phyloP scores from a whole-genome alignment of 768 basidiomycete species.

The Lactarius pseudohatsudake region DNA sequence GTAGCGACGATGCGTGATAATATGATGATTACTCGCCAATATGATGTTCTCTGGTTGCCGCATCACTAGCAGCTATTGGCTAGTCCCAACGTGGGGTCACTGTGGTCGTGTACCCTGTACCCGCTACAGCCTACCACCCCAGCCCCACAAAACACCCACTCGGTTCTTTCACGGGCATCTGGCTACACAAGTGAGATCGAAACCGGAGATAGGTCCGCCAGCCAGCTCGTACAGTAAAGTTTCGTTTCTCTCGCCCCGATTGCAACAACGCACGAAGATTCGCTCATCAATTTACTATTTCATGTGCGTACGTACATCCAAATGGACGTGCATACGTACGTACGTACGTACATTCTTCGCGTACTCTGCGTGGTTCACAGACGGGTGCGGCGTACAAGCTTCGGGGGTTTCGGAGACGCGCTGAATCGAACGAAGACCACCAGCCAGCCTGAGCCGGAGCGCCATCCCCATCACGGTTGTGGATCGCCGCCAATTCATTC shows the following conservation, averaged over 20 bases:
- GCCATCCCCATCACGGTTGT: not conserved
- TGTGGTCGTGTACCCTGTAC: not conserved
- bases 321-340: not conserved
- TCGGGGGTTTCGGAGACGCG: not conserved
- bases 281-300: not conserved
- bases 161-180: not conserved
- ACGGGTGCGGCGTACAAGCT: not conserved
- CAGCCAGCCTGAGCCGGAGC: not conserved
- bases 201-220: not conserved
- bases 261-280: not conserved
- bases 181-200: not conserved
- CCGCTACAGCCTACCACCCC: not conserved
- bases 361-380: not conserved
- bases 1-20: not conserved
- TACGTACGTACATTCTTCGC: not conserved
- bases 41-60: not conserved
- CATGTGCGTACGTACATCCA: not conserved
- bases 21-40: not conserved
- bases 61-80: not conserved
- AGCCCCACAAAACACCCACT: not conserved
- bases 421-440: not conserved
- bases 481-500: not conserved
- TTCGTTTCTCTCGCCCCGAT: not conserved
- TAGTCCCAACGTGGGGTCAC: not conserved
- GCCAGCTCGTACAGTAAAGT: not conserved